Evolutionary conservation across 371 early-diverging fungal genomes (phyloP), one percentile per base, ranked within the genome.

Genomic region (Mucor indicus): DNA sequence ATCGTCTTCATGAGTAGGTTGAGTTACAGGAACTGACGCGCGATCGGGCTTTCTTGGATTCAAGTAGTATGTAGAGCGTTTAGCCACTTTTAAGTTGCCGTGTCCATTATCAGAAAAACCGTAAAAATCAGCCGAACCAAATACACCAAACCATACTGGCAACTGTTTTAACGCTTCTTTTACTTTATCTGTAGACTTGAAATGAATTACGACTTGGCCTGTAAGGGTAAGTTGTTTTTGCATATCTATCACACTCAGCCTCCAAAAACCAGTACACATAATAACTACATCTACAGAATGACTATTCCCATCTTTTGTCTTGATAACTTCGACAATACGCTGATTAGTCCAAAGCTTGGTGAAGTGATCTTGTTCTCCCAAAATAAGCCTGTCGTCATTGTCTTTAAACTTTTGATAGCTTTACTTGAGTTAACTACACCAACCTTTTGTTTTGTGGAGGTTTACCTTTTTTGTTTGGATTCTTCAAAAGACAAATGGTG

Each of bases 211-310:
- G 3, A 75, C 62, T 50, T 79, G 79, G 5, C 76, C 83, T 4
- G 77, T 63, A 0, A 81, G 76, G 10, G 58, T 52, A 21, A 77
- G 44, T 16, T 64, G 42, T 12, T 51, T 44, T 16, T 50, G 46
- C 35, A 75, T 42, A 27, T 77, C 69, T 2, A 83, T 50, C 3
- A 80, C 4, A 13, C 70, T 60, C 0, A 74, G 63, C n/a, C 77
- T 75, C 83, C 83, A 83, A 11, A 75, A 60, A 8, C 83, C 83
- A 12, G 79, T 70, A 0, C 75, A 69, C 38, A 80, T 44, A 3
- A 83, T 36, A 0, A 83, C 72, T 5, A 44, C 48, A 38, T 69
- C 77, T 0, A 57, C 72, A 24, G 12, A 15, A 44, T 75, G 75
- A 0, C 35, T n/a, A 35, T 41, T 42, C 1, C 67, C 64, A 38